Evolutionary conservation across 331 rosid genomes (phyloP).

Genomic region (Rhamnella rubrinervis): DNA sequence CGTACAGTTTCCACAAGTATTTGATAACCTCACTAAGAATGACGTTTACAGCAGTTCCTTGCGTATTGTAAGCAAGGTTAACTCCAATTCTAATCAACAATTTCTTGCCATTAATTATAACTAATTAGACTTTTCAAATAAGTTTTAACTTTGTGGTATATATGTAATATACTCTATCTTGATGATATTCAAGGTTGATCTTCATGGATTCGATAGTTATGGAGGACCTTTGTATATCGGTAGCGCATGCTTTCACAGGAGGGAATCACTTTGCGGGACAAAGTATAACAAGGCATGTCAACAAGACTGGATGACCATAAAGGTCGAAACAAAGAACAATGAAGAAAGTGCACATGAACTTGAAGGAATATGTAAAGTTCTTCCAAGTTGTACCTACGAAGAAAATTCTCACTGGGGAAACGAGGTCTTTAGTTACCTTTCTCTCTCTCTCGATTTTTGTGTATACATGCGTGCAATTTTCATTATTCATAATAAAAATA

Average conservation of each 20-base stretch:
- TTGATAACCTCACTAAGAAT: constrained; percentile 25
- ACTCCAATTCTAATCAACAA: not conserved
- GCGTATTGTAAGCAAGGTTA: constrained; percentile 8
- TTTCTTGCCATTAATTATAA: not conserved
- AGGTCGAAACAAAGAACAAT: not conserved
- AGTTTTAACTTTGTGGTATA: not conserved
- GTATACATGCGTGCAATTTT: not conserved
- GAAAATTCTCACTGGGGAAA: constrained; percentile 30
- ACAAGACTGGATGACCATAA: constrained; percentile 13
- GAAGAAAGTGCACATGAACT: constrained; percentile 14
- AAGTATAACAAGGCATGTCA: constrained; percentile 5
- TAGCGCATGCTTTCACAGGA: constrained; percentile 32
- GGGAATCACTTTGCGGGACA: constrained; percentile 25
- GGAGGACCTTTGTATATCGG: constrained; percentile 24
- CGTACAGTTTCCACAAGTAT: constrained; percentile 30
- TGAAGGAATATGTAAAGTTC: constrained; percentile 22
- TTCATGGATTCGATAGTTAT: constrained; percentile 17
- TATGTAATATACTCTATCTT: not conserved
- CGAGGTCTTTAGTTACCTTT: constrained; percentile 13
- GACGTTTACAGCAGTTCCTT: constrained; percentile 9
- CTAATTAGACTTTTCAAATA: no score
- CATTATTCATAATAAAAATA: no score
- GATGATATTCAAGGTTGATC: constrained; percentile 10
- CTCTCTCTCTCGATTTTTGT: not conserved
- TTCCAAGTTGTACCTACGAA: constrained; percentile 29